Evolutionary conservation across 768 basidiomycete species (phyloP).

Genomic region (Agrocybe chaxingu): DNA sequence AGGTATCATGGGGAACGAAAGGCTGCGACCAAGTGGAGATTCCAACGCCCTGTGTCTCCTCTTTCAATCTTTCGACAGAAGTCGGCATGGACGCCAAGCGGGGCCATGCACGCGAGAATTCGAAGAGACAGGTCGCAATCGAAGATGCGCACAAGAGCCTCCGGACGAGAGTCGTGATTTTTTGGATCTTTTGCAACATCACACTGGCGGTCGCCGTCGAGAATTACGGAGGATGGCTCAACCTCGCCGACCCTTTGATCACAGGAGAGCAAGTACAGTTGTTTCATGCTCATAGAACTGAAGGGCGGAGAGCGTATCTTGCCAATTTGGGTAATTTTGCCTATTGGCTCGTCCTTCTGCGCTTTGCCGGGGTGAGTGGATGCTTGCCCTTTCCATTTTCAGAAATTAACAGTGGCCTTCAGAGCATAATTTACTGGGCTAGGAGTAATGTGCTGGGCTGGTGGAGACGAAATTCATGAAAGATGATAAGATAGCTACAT

Average conservation of each 20-base stretch:
- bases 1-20: constrained; percentile 88
- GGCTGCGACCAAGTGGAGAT: constrained; percentile 93
- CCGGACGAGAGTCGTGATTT: constrained; percentile 81
- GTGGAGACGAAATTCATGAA: too few relatives aligned
- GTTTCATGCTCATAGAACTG: too few relatives aligned
- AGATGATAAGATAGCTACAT: too few relatives aligned
- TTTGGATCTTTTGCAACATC: constrained; percentile 78
- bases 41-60: constrained; percentile 76
- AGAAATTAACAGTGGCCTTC: too few relatives aligned
- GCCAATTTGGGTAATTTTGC: too few relatives aligned
- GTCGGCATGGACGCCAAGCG: constrained; percentile 90
- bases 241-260: constrained; percentile 7
- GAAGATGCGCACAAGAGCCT: constrained; percentile 92
- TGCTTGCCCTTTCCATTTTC: too few relatives aligned
- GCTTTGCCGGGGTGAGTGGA: too few relatives aligned
- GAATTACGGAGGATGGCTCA: constrained; percentile 63
- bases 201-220: constrained; percentile 70
- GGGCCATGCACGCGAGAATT: constrained; percentile 83
- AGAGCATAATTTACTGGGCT: too few relatives aligned
- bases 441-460: too few relatives aligned
- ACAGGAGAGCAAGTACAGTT: too few relatives aligned
- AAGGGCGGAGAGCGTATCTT: too few relatives aligned
- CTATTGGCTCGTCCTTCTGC: too few relatives aligned
- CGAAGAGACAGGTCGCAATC: constrained; percentile 78
- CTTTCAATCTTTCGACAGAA: constrained; percentile 85